A percentile compares a stretch with the other conserved stretches of the same genome.
Conservation (phyloP, 2,329 filamentous ascomycete genomes). For the Ophiostoma himal-ulmi region DNA sequence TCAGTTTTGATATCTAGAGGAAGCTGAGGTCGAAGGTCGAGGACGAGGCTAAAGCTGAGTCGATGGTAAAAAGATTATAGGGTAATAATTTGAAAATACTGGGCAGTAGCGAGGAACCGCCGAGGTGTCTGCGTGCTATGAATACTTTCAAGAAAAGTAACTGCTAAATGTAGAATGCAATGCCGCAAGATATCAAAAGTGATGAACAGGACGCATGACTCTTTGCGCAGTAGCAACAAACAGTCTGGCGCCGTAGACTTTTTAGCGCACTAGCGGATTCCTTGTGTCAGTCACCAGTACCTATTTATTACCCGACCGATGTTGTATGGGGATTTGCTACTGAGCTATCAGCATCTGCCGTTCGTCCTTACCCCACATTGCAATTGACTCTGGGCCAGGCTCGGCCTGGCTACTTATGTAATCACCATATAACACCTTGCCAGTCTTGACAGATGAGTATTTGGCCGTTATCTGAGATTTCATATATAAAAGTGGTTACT, state of each 20-base stretch:
- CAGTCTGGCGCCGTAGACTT: neutral
- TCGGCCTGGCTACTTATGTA: neutral
- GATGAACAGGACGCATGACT: neutral
- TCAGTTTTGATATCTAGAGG: neutral
- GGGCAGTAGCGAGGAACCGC: neutral
- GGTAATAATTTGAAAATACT: no score
- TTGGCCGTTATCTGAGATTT: neutral
- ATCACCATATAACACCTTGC: neutral
- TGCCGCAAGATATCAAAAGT: neutral
- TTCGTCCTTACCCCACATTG: slow-evolving; percentile 7
- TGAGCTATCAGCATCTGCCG: neutral
- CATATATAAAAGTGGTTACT: neutral
- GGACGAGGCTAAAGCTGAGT: neutral
- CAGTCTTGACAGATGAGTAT: neutral
- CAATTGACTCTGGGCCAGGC: neutral
- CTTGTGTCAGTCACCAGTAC: neutral
- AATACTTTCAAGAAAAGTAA: neutral
- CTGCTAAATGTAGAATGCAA: neutral
- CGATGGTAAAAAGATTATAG: no score
- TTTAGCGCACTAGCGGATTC: slow-evolving; percentile 10
- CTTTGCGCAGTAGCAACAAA: neutral
- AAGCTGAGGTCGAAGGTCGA: neutral
- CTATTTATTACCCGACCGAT: neutral
- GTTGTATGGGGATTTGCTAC: neutral
- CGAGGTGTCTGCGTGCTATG: neutral